These are phyloP conservation scores for Backusella mclennaniae DNA, from an alignment of 192 early-diverging fungal species.

Conservation along the genomic window DNA sequence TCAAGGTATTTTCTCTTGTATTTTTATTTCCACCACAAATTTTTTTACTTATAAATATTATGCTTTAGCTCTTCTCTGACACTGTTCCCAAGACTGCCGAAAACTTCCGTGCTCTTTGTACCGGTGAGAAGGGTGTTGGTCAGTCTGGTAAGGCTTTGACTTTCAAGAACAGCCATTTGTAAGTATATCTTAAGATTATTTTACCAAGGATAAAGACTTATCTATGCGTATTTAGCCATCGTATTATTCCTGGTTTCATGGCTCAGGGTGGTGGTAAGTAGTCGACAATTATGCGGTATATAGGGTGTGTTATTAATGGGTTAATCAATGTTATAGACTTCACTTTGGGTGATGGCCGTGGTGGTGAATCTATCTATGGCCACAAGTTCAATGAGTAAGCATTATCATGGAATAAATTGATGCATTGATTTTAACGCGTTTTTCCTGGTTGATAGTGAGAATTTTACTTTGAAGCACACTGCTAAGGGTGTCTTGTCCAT, in stretches of 20 bases:
- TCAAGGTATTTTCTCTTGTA: slow-evolving; percentile 33
- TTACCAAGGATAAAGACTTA: neutral
- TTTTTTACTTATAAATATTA: neutral
- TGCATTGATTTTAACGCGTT: slow-evolving; percentile 41
- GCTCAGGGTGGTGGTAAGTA: slow-evolving; percentile 46
- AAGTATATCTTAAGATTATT: slow-evolving; percentile 14
- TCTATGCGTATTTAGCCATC: slow-evolving; percentile 39
- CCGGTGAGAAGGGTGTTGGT: slow-evolving; percentile 58
- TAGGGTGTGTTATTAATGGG: neutral
- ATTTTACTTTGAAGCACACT: slow-evolving; percentile 86
- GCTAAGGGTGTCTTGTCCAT: slow-evolving; percentile 64
- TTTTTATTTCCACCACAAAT: neutral
- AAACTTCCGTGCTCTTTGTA: slow-evolving; percentile 83
- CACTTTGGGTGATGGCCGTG: slow-evolving; percentile 66
- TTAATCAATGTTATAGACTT: slow-evolving; percentile 37
- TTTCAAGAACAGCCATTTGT: slow-evolving; percentile 55
- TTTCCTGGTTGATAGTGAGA: slow-evolving; percentile 55
- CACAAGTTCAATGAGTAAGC: slow-evolving; percentile 81
- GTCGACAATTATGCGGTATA: neutral
- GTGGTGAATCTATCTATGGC: slow-evolving; percentile 81
- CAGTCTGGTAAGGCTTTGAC: slow-evolving; percentile 60
- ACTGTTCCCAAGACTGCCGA: slow-evolving; percentile 91
- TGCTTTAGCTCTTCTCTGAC: slow-evolving; percentile 65
- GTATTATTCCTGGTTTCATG: slow-evolving; percentile 61
- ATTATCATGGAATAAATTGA: slow-evolving; percentile 2